Evolutionary conservation across 2,329 filamentous ascomycete genomes (phyloP).

Genomic region (Dactylellina drechsleri): DNA sequence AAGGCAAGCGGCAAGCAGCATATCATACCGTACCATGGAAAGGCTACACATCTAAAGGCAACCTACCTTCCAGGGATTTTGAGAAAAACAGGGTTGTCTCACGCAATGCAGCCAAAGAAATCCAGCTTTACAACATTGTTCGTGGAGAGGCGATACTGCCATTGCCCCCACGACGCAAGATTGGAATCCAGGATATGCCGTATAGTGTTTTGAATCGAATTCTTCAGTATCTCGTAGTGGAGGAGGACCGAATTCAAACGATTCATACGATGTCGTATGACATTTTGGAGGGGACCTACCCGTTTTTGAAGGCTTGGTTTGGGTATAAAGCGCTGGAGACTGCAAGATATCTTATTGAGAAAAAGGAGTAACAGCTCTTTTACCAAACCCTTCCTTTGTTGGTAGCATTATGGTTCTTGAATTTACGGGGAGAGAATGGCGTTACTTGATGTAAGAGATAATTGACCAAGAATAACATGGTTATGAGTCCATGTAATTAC

Average conservation of each 20-base stretch:
- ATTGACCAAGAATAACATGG: too few species aligned
- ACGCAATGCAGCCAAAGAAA: neutral
- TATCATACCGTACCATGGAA: too few species aligned
- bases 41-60: too few species aligned
- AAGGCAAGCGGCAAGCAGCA: too few species aligned
- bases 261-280: neutral
- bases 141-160: neutral
- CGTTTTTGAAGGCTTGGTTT: conserved; percentile 28
- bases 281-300: conserved; percentile 8
- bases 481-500: too few species aligned
- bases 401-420: too few species aligned
- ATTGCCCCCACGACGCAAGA: neutral
- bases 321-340: neutral
- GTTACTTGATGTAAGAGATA: too few species aligned
- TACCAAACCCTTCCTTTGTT: too few species aligned
- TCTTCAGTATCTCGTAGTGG: conserved; percentile 1
- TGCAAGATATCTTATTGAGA: neutral
- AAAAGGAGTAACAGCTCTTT: neutral
- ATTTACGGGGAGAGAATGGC: too few species aligned
- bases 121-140: neutral
- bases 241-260: neutral
- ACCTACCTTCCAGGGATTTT: too few species aligned
- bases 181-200: conserved; percentile 23
- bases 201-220: conserved; percentile 18
- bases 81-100: neutral